phyloP scores from a whole-genome alignment of 2,329 filamentous ascomycete genomes.

The Ceratocystis huliohia region DNA sequence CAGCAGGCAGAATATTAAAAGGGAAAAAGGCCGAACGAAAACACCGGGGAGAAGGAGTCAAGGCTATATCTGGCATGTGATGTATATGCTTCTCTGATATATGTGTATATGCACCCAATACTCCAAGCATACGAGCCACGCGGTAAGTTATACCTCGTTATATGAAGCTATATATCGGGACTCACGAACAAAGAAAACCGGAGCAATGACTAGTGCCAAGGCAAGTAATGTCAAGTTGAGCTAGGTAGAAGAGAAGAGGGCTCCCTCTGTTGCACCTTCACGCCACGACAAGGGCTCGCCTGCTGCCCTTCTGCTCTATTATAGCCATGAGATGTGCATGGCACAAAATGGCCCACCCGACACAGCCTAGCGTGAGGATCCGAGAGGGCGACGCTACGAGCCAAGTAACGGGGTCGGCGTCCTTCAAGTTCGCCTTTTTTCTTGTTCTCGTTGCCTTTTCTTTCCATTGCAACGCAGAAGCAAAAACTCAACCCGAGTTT shows the following conservation, averaged over 20 bases:
- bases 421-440: neutral
- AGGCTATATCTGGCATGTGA: neutral
- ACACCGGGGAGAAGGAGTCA: neutral
- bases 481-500: constrained; percentile 6
- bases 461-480: neutral
- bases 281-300: neutral
- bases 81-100: no score
- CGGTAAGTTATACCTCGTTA: neutral
- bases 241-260: neutral
- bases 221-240: neutral
- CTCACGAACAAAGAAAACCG: neutral
- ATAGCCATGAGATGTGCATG: neutral
- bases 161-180: neutral
- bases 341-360: neutral
- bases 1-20: neutral
- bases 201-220: neutral
- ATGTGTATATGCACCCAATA: neutral
- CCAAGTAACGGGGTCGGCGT: neutral
- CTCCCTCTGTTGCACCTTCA: neutral
- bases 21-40: neutral
- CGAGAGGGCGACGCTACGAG: neutral
- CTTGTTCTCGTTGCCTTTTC: neutral
- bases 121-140: neutral
- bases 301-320: neutral
- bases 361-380: neutral